A percentile compares a stretch with the other conserved stretches of the same genome.
phyloP scores from a whole-genome alignment of 768 basidiomycete species.

The Phlebiopsis gigantea region DNA sequence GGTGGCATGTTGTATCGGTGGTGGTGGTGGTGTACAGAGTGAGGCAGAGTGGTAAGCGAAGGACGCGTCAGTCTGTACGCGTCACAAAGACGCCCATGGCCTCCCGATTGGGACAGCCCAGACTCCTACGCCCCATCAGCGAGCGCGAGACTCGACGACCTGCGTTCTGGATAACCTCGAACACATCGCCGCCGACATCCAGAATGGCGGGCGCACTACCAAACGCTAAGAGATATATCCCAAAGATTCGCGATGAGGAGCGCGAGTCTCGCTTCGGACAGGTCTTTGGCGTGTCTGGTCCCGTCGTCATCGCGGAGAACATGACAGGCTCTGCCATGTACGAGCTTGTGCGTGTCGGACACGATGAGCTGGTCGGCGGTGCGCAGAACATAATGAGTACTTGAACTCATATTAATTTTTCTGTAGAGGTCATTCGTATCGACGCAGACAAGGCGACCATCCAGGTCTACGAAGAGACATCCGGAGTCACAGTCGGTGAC shows the following conservation, averaged over 20 bases:
- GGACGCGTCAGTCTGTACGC: conserved; percentile 30
- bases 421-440: conserved; percentile 95
- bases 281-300: conserved; percentile 95
- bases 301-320: conserved; percentile 96
- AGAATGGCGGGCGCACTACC: conserved; percentile 89
- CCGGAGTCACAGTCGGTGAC: conserved; percentile 97
- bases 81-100: conserved; percentile 15
- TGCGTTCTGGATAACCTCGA: conserved; percentile 3
- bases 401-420: neutral
- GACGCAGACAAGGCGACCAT: conserved; percentile 98
- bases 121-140: conserved; percentile 12
- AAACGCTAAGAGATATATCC: conserved; percentile 83
- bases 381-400: conserved; percentile 18
- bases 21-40: conserved; percentile 11
- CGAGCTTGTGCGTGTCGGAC: conserved; percentile 96
- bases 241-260: conserved; percentile 62
- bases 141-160: conserved; percentile 6
- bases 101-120: conserved; percentile 10
- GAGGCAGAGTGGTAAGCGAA: conserved; percentile 14
- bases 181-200: conserved; percentile 10
- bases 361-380: conserved; percentile 98
- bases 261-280: conserved; percentile 81
- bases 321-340: conserved; percentile 97
- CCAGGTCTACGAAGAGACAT: conserved; percentile 99
- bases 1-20: conserved; percentile 68